Conservation (phyloP, 441 rosid genomes). For the Jatropha podagrica region DNA sequence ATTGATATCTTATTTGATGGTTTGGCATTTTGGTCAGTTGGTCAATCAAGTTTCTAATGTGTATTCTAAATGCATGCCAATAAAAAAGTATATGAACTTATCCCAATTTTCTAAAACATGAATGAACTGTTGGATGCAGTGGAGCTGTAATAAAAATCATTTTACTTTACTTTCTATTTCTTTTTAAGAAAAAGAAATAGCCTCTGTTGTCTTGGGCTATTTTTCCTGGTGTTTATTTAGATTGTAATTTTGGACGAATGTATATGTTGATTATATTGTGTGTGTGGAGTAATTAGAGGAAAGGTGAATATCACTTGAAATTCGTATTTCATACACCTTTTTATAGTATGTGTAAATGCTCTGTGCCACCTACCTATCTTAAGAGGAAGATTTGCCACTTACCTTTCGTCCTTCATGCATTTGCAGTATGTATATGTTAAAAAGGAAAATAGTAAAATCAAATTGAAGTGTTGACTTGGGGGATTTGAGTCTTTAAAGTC, state of each 20-base stretch:
- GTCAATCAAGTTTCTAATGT: too few species aligned
- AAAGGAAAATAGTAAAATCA: neutral
- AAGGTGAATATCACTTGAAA: neutral
- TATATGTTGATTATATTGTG: neutral
- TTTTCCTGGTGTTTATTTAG: neutral
- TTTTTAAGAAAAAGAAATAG: neutral
- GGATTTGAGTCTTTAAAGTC: neutral
- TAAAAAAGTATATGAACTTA: neutral
- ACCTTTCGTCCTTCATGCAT: too few species aligned
- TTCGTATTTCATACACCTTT: neutral
- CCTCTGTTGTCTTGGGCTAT: neutral
- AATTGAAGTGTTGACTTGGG: neutral
- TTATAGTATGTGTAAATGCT: neutral
- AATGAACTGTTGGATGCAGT: neutral
- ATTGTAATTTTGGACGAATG: neutral
- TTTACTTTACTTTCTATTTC: neutral
- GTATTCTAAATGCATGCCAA: too few species aligned
- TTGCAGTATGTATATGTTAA: neutral
- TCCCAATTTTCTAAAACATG: neutral
- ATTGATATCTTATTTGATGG: slow-evolving; percentile 1
- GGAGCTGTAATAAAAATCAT: too few species aligned
- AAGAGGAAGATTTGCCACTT: neutral
- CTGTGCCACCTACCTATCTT: neutral
- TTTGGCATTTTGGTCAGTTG: too few species aligned
- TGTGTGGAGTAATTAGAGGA: neutral